Base-by-base conservation (phyloP, 805 yeast genomes). In the Candida berthetii region DNA sequence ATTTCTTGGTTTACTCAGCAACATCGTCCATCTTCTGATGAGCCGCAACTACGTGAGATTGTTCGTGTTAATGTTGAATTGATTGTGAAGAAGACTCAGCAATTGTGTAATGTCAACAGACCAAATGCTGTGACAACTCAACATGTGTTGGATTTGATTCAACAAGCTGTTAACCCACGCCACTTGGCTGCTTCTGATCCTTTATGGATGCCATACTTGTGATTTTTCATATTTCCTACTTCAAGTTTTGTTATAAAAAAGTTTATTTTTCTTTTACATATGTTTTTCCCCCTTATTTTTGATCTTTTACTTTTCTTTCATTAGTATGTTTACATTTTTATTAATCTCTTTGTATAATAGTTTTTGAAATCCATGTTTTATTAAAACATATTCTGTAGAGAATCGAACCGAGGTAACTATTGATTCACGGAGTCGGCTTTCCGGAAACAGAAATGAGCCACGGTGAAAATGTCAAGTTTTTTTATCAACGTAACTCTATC, bases 161-260 rank as follows among this genome's bases (percentile, higher is more conserved):
- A 95, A 5, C 89, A 87, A 55, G 98, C 99, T 7, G 97, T 90
- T 14, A 91, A 90, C 57, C 97, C 98, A 29, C 78, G 96, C 53
- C 87, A 88, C 54, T 67, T 93, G 52, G 97, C 98, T 14, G 80
- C 87, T 41, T 83, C 95, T 6, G 99, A 93, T 53, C 80, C 89
- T 14, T 72, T 86, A 48, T 93, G 96, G 89, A 87, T 93, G 96
- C 93, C 99, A 1, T 93, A 88, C 66, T 78, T 89, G 39, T 56
- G 53, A 55, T 38, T 29, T 11, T 8, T 29, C 15, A 13, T 24
- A 8, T 25, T 14, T 7, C 16, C 28, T 16, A 18, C 19, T 27
- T 20, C 29, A n/a, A 28, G 32, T 20, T 16, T 34, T 19, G 28
- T 27, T 27, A 5, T 27, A 10, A 19, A 20, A 11, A 9, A 20